Base-by-base conservation (phyloP, 805 yeast genomes). In the Kockiozyma suomiensis region DNA sequence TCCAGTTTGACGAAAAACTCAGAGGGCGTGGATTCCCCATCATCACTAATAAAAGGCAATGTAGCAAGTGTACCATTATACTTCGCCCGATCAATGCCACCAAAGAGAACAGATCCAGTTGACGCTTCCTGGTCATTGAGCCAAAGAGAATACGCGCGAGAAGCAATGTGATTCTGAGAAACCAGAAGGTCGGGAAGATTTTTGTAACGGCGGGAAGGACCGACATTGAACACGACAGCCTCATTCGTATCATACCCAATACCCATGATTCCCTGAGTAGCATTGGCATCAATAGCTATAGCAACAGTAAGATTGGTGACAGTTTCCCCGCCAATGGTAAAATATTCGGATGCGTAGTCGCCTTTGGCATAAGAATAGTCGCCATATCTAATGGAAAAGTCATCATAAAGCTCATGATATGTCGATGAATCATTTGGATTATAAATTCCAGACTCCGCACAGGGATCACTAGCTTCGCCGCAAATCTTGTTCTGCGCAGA, bases 151-250 rank as follows among this genome's bases (percentile, higher is more conserved):
- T 85, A 88, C 1, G 82, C 82, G 32, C 76, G 76, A 48, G 78
- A 76, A 43, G 77, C 68, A 62, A 85, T 86, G 49, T 79, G 67
- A 0, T 91, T 91, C 52, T 79, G 79, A 32, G 75, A 70, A 50
- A 79, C 84, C 76, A 90, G 72, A 61, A 80, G 79, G 54, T 78
- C 65, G 0, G 96, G 96, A 56, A 89, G 74, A 71, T 90, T 89
- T 54, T 80, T 78, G 72, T 89, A 89, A 50, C 46, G 47, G 40
- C 45, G 30, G 12, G 71, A 71, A 4, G 51, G n/a, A 3, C 54
- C 59, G 15, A 46, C 25, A 26, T 56, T 21, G 72, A 66, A 60
- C 2, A 67, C 59, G 13, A 52, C n/a, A 6, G 73, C 70, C 53
- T 73, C 77, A 28, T 67, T 66, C 5, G 69, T 70, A 3, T 74